Conservation (phyloP, 805 yeast genomes). For the Scheffersomyces lignosus region DNA sequence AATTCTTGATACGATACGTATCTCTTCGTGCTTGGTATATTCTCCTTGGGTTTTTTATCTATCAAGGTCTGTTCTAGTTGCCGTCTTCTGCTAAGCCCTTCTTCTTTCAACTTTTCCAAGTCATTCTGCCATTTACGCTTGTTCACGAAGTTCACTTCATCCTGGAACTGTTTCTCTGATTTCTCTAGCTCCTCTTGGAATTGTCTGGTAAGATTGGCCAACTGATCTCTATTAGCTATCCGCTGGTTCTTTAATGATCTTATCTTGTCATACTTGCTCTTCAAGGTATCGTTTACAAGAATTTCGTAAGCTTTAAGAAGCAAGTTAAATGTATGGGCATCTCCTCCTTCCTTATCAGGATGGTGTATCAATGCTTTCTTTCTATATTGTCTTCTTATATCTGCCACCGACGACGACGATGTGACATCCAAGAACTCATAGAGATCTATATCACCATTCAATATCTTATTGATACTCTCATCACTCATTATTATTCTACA, state of each 20-base stretch:
- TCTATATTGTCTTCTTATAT: conserved; percentile 32
- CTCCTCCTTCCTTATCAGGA: conserved; percentile 38
- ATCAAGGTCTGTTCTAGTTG: conserved; percentile 19
- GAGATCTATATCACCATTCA: conserved; percentile 27
- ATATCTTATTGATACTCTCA: conserved; percentile 8
- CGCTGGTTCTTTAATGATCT: conserved; percentile 13
- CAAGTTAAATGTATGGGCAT: conserved; percentile 26
- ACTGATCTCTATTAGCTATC: conserved; percentile 8
- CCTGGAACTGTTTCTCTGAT: conserved; percentile 19
- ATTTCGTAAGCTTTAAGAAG: conserved; percentile 32
- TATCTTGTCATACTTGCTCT: conserved; percentile 31
- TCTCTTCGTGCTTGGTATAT: conserved; percentile 3
- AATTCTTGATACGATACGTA: conserved; percentile 22
- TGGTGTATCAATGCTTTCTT: conserved; percentile 36
- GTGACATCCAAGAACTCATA: conserved; percentile 25
- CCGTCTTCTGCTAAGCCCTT: conserved; percentile 26
- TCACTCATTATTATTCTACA: no score
- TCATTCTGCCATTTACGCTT: conserved; percentile 3
- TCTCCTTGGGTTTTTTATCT: conserved; percentile 7
- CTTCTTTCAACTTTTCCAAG: conserved; percentile 22
- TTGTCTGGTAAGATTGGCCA: conserved; percentile 21
- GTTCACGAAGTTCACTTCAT: conserved; percentile 2
- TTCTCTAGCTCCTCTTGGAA: conserved; percentile 30
- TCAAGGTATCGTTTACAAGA: conserved; percentile 22
- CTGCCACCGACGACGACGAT: conserved; percentile 19